These are phyloP conservation scores for Cladosporium sp. DNA, from an alignment of 2,329 filamentous ascomycete genomes.

Conservation along the genomic window DNA sequence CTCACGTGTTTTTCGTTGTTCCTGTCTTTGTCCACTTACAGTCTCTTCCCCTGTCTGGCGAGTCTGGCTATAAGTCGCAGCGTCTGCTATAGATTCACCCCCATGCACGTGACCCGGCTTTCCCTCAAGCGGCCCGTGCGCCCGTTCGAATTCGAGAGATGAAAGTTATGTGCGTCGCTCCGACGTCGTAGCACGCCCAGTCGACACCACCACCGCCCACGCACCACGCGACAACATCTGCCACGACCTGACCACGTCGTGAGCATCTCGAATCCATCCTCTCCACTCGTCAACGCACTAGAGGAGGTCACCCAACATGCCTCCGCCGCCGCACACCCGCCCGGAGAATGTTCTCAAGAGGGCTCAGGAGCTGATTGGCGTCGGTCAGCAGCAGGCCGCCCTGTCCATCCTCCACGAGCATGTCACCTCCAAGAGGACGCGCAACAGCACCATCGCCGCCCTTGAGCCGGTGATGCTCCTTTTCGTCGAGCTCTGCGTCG, in stretches of 20 bases:
- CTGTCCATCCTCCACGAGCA: constrained; percentile 96
- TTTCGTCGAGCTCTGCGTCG: constrained; percentile 92
- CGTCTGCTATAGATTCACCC: too few relatives aligned
- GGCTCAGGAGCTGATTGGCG: constrained; percentile 97
- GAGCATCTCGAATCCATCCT: constrained; percentile 8
- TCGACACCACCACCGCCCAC: constrained; percentile 8
- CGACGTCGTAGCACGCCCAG: background rate
- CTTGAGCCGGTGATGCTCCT: constrained; percentile 98
- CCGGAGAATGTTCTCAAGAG: constrained; percentile 99
- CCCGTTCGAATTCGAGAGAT: too few relatives aligned
- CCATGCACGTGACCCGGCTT: too few relatives aligned
- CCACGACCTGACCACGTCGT: constrained; percentile 14
- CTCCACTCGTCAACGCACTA: constrained; percentile 9
- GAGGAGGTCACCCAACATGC: constrained; percentile 54
- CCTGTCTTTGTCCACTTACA: too few relatives aligned
- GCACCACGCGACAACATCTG: constrained; percentile 3
- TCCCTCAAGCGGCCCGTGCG: too few relatives aligned
- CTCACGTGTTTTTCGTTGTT: background rate
- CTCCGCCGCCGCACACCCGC: constrained; percentile 93
- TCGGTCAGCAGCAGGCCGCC: constrained; percentile 87
- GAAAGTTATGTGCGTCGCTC: background rate
- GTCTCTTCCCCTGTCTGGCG: too few relatives aligned
- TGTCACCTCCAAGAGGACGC: constrained; percentile 95
- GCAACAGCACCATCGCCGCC: constrained; percentile 92
- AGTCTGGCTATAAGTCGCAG: too few relatives aligned